Evolutionary conservation across 2,329 filamentous ascomycete species (phyloP), one percentile per base, ranked within the genome.

Genomic region (Plectosphaerella sp.): DNA sequence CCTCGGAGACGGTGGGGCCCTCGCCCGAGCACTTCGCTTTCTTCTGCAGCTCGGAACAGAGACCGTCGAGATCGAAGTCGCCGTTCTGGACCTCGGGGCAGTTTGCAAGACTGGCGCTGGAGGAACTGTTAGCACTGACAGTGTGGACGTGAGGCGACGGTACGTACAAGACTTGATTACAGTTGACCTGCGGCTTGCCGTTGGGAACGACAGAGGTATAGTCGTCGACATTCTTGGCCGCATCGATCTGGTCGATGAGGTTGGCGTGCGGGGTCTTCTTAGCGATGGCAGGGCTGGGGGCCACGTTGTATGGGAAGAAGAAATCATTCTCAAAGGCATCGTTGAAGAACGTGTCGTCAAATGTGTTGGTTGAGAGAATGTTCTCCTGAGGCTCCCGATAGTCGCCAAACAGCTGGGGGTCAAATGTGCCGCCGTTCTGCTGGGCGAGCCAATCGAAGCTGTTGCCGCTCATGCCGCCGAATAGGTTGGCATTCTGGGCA

Each of bases 21-120:
- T 80, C 87, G 60, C 96, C 89, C 0, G 91, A 96, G 69, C 94
- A 99, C 66, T 93, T 94, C 53, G 94, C 94, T 74, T 99, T 99
- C 67, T 92, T 89, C 58, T 93, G 89, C 14, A 99, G 82, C 66
- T 99, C 92, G 5, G 88, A 88, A 73, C 94, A 99, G 22, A 99
- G 80, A 35, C 87, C 86, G 65, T 99, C 94, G 47, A 99, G 87
- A 60, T 99, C 94, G 58, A 97, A 91, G 61, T 95, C 92, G 61
- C 92, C 92, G 53, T 83, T 89, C 65, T 92, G 88, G 61, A 96
- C 94, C 67, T 88, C 91, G 54, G 91, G 86, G 68, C 91, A 95
- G 36, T 81, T 83, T 73, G 95, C 90, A 20, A 97, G 72, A 72
- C 90, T 91, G 70, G 96, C 91, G 94, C 93, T 97, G 64, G 52